These are phyloP conservation scores for Saccharomyces paradoxus DNA, from an alignment of 805 yeast species.

Conservation along the genomic window DNA sequence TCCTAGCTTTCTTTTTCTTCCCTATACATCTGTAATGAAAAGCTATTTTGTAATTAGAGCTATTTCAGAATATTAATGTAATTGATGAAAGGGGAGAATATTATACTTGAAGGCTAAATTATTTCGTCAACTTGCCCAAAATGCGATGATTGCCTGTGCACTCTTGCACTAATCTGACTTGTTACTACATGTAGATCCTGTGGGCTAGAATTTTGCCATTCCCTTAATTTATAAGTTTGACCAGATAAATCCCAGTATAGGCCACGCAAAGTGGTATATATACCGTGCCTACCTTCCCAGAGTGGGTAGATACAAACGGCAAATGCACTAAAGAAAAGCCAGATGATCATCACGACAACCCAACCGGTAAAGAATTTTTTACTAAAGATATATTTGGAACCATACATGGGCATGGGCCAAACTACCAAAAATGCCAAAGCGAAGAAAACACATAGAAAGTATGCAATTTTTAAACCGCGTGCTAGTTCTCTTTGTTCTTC, in stretches of 20 bases:
- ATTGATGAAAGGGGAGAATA: not conserved
- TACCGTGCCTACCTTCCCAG: slow-evolving; percentile 63
- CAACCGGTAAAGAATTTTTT: slow-evolving; percentile 79
- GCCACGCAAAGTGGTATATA: slow-evolving; percentile 60
- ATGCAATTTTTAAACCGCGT: slow-evolving; percentile 55
- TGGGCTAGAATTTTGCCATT: slow-evolving; percentile 70
- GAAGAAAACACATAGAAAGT: slow-evolving; percentile 49
- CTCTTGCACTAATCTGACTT: slow-evolving; percentile 46
- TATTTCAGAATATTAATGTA: not conserved
- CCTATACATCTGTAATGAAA: not conserved
- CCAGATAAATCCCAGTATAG: slow-evolving; percentile 82
- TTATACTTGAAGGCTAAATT: not conserved
- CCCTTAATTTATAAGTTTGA: slow-evolving; percentile 59
- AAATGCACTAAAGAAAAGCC: slow-evolving; percentile 64
- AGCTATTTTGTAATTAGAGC: not conserved
- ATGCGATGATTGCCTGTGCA: slow-evolving; percentile 5
- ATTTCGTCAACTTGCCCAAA: not conserved
- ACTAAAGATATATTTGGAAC: slow-evolving; percentile 66
- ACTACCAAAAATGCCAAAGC: slow-evolving; percentile 58
- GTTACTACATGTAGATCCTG: slow-evolving; percentile 68
- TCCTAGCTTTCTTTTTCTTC: not conserved
- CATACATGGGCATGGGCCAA: slow-evolving; percentile 97
- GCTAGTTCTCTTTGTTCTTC: slow-evolving; percentile 46
- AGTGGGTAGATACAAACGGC: slow-evolving; percentile 63
- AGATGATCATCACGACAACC: slow-evolving; percentile 73